Percentiles rank a stretch among this genome's conserved stretches.
These are phyloP conservation scores for Wallacemonas sp. DNA, from an alignment of 208 protist species.

Conservation along the genomic window DNA sequence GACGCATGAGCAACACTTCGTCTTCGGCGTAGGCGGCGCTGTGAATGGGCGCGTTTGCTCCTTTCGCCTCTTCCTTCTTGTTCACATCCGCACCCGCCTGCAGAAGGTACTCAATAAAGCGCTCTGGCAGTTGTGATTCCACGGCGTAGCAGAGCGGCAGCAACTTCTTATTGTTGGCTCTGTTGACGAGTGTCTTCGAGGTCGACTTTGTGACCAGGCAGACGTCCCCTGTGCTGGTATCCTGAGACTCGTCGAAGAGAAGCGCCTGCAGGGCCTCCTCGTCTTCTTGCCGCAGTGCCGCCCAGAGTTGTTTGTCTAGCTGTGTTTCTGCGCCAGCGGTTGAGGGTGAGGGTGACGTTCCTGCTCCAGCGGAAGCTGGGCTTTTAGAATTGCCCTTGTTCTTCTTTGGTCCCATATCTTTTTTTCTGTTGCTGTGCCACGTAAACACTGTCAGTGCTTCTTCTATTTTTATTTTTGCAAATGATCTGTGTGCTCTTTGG, in stretches of 20 bases:
- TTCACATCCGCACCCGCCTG: slow-evolving; percentile 44
- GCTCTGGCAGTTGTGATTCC: slow-evolving; percentile 26
- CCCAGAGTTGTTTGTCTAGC: slow-evolving; percentile 39
- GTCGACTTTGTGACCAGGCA: slow-evolving; percentile 16
- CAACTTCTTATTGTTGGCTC: slow-evolving; percentile 39
- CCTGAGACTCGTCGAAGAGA: slow-evolving; percentile 32
- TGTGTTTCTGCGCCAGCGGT: neutral
- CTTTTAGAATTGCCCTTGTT: neutral
- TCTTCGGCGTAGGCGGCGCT: slow-evolving; percentile 51
- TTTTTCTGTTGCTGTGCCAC: too few relatives aligned
- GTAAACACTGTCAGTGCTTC: too few relatives aligned
- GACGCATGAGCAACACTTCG: slow-evolving; percentile 23
- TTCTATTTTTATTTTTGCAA: too few relatives aligned
- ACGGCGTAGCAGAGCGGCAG: slow-evolving; percentile 52
- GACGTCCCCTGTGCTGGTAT: slow-evolving; percentile 25
- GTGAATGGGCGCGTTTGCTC: slow-evolving; percentile 42
- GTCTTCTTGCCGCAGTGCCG: slow-evolving; percentile 42
- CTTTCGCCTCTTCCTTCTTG: slow-evolving; percentile 33
- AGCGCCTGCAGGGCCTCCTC: slow-evolving; percentile 31
- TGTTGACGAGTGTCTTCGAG: slow-evolving; percentile 23
- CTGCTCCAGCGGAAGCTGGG: neutral
- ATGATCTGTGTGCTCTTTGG: too few relatives aligned
- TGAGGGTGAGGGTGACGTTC: neutral
- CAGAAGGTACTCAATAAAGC: slow-evolving; percentile 36
- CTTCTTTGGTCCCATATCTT: slow-evolving; percentile 18